These are phyloP conservation scores for Nidula niveotomentosa DNA, from an alignment of 1,284 basidiomycete species.

Conservation along the genomic window DNA sequence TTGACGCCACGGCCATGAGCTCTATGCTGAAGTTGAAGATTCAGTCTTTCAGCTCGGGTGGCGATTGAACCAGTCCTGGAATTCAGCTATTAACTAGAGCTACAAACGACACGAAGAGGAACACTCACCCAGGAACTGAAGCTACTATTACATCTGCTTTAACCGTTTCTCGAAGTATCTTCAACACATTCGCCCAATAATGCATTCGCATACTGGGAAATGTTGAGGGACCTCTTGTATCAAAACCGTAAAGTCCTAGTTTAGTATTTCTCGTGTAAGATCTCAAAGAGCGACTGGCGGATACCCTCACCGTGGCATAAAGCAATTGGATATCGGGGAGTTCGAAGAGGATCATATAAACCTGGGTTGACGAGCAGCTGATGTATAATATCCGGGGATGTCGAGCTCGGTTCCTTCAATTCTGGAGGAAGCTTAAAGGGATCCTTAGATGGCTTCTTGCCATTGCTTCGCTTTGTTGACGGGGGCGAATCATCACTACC, in stretches of 20 bases:
- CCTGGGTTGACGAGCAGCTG: conserved; percentile 71
- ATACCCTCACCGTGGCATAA: conserved; percentile 84
- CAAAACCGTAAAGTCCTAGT: conserved; percentile 93
- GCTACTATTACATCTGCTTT: conserved; percentile 96
- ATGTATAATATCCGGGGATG: conserved; percentile 60
- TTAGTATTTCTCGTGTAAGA: conserved; percentile 2
- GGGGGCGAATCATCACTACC: conserved; percentile 9
- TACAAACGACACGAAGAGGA: neutral
- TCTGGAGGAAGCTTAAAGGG: conserved; percentile 10
- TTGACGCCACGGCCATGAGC: conserved; percentile 80
- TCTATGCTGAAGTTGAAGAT: conserved; percentile 71
- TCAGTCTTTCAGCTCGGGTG: conserved; percentile 79
- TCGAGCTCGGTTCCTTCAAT: conserved; percentile 15
- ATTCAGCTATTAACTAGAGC: neutral
- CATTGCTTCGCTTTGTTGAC: conserved; percentile 10
- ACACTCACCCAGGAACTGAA: conserved; percentile 83
- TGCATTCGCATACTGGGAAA: conserved; percentile 85
- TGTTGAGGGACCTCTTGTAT: conserved; percentile 75
- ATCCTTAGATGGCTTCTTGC: conserved; percentile 10
- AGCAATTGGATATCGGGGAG: conserved; percentile 88
- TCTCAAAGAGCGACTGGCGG: conserved; percentile 2
- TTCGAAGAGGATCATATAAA: conserved; percentile 73
- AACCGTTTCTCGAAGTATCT: conserved; percentile 79
- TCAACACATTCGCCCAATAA: conserved; percentile 93
- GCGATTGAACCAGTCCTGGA: conserved; percentile 88